A percentile compares a stretch with the other conserved stretches of the same genome.
Evolutionary conservation across 345 rosid genomes (phyloP).

Genomic region (Rhizophora apiculata): DNA sequence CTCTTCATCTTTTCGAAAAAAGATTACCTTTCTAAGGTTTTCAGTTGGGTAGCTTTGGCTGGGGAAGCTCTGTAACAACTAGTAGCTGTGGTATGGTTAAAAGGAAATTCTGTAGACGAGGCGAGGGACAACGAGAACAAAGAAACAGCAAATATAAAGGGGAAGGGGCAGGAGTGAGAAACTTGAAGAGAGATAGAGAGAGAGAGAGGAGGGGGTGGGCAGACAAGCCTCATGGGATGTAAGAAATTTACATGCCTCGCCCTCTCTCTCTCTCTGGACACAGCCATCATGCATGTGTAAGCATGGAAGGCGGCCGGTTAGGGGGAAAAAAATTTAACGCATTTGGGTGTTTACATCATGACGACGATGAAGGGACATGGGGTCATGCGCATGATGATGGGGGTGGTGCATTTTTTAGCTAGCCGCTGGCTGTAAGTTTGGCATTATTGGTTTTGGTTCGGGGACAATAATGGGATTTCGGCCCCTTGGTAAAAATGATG

Average conservation of each 20-base stretch:
- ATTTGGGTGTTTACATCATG: slow-evolving; percentile 29
- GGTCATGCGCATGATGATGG: slow-evolving; percentile 66
- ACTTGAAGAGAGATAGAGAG: neutral
- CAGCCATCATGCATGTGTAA: slow-evolving; percentile 85
- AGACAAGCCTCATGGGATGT: slow-evolving; percentile 19
- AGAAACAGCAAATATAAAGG: slow-evolving; percentile 53
- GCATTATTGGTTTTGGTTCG: slow-evolving; percentile 20
- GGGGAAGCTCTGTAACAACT: slow-evolving; percentile 33
- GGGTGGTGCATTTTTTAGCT: slow-evolving; percentile 8
- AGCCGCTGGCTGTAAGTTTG: neutral
- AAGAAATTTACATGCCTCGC: slow-evolving; percentile 41
- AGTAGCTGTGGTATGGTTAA: slow-evolving; percentile 14
- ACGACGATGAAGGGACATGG: slow-evolving; percentile 38
- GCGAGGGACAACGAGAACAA: slow-evolving; percentile 50
- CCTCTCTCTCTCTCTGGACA: slow-evolving; percentile 50
- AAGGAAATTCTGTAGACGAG: slow-evolving; percentile 5
- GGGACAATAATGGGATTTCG: slow-evolving; percentile 31
- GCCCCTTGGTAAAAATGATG: slow-evolving; percentile 51
- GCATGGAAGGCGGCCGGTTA: slow-evolving; percentile 94
- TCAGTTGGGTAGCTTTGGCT: slow-evolving; percentile 35
- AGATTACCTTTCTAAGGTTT: slow-evolving; percentile 51
- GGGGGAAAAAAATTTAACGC: slow-evolving; percentile 30
- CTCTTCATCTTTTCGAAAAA: slow-evolving; percentile 46
- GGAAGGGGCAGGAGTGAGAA: slow-evolving; percentile 23
- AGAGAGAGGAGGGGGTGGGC: neutral